Conservation (phyloP, 345 rosid genomes). For the Barbarea vulgaris region DNA sequence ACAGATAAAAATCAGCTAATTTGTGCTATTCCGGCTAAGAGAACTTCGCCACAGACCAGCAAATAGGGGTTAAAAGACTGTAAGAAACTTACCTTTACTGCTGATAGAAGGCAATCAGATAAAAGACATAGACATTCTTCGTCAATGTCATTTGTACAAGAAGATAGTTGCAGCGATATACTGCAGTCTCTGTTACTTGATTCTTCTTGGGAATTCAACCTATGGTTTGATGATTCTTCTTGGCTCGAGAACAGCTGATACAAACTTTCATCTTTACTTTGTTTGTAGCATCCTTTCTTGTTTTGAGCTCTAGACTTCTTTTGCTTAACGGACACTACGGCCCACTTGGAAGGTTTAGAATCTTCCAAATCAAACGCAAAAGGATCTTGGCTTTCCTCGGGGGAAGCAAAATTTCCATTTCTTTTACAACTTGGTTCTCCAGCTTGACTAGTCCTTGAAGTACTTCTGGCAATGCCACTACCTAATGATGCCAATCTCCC, state of each 20-base stretch:
- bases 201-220: slow-evolving; percentile 47
- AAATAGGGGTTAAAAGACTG: background rate
- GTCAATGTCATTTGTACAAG: slow-evolving; percentile 47
- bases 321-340: slow-evolving; percentile 60
- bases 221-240: slow-evolving; percentile 55
- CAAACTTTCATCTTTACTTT: slow-evolving; percentile 47
- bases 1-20: slow-evolving; percentile 4
- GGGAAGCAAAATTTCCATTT: slow-evolving; percentile 43
- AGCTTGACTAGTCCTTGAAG: slow-evolving; percentile 47
- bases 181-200: slow-evolving; percentile 46
- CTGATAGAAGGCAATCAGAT: slow-evolving; percentile 88
- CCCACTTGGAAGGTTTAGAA: slow-evolving; percentile 91
- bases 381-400: slow-evolving; percentile 75
- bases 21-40: background rate
- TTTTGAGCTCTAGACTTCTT: slow-evolving; percentile 49
- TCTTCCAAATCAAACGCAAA: slow-evolving; percentile 91
- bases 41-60: background rate
- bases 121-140: slow-evolving; percentile 66
- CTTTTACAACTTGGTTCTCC: slow-evolving; percentile 48
- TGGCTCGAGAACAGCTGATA: slow-evolving; percentile 49
- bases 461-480: slow-evolving; percentile 46
- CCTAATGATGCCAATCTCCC: slow-evolving; percentile 52
- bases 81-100: slow-evolving; percentile 70
- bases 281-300: slow-evolving; percentile 43
- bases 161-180: slow-evolving; percentile 47